Percentiles rank a stretch among this genome's conserved stretches.
Conservation (phyloP, 23 red algal genomes). For the Gracilaria gracilis region DNA sequence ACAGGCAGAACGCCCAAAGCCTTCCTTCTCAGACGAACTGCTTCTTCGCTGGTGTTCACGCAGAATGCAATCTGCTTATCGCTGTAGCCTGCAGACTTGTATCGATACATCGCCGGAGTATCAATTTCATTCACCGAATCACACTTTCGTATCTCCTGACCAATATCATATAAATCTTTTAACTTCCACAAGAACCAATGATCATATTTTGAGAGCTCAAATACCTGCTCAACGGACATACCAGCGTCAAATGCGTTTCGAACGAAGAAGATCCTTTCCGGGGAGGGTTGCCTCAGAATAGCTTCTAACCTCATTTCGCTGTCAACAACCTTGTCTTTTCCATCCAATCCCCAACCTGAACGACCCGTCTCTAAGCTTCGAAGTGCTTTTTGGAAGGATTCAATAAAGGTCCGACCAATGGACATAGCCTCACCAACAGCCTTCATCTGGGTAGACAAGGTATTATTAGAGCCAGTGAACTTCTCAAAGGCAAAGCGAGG, state of each 20-base stretch:
- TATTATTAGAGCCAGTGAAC: constrained; percentile 84
- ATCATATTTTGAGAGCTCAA: constrained; percentile 87
- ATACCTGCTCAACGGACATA: constrained; percentile 83
- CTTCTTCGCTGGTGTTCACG: constrained; percentile 71
- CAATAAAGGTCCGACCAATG: constrained; percentile 93
- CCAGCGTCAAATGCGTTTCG: constrained; percentile 81
- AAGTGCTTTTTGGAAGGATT: constrained; percentile 97
- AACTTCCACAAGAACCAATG: constrained; percentile 95
- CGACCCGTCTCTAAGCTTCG: constrained; percentile 96
- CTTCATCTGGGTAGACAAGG: constrained; percentile 94
- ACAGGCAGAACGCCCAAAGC: constrained; percentile 77
- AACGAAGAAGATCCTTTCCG: constrained; percentile 93
- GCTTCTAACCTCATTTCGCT: constrained; percentile 74
- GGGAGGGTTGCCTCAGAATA: constrained; percentile 85
- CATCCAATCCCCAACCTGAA: constrained; percentile 91
- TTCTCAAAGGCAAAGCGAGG: constrained; percentile 99
- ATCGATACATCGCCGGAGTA: constrained; percentile 49
- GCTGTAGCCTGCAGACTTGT: constrained; percentile 89
- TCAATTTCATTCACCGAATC: constrained; percentile 56
- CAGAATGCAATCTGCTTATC: constrained; percentile 87
- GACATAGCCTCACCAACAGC: constrained; percentile 99
- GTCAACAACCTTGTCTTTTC: constrained; percentile 82
- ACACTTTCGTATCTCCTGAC: constrained; percentile 51
- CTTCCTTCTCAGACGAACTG: constrained; percentile 86
- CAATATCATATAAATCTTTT: constrained; percentile 66